phyloP scores from a whole-genome alignment of 1,284 basidiomycete species.

The Wolfiporia cocos region DNA sequence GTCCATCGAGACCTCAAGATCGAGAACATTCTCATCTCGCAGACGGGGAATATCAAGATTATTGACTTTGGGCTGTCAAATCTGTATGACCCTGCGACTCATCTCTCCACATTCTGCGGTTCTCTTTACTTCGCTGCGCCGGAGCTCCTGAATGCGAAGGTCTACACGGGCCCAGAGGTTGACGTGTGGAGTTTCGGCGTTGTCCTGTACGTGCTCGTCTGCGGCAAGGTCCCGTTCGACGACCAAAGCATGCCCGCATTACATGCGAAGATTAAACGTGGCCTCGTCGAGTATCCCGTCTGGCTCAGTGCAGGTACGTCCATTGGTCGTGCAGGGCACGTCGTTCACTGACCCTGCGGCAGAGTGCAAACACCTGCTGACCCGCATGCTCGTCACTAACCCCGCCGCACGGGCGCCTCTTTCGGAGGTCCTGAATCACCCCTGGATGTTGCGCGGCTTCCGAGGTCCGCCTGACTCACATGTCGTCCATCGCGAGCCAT shows the following conservation, averaged over 20 bases:
- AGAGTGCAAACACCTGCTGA: slow-evolving; percentile 95
- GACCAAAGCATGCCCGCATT: slow-evolving; percentile 99
- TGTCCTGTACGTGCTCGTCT: slow-evolving; percentile 95
- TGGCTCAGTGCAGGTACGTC: slow-evolving; percentile 87
- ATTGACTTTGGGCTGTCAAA: slow-evolving; percentile 99
- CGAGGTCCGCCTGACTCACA: slow-evolving; percentile 77
- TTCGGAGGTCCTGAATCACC: slow-evolving; percentile 83
- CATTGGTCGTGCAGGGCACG: background rate
- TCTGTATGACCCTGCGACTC: slow-evolving; percentile 81
- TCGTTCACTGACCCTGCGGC: slow-evolving; percentile 12
- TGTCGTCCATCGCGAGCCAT: slow-evolving; percentile 83
- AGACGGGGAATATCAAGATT: slow-evolving; percentile 98
- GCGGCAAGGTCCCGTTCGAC: slow-evolving; percentile 98
- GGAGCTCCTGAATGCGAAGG: slow-evolving; percentile 92
- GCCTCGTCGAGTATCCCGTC: slow-evolving; percentile 93
- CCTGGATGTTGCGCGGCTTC: slow-evolving; percentile 95
- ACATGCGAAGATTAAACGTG: slow-evolving; percentile 98
- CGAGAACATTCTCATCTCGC: slow-evolving; percentile 98
- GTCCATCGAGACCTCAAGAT: slow-evolving; percentile 99
- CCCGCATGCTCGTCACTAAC: slow-evolving; percentile 94
- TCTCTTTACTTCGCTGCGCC: slow-evolving; percentile 98
- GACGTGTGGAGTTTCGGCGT: slow-evolving; percentile 99
- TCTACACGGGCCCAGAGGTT: slow-evolving; percentile 96
- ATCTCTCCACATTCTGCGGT: slow-evolving; percentile 94
- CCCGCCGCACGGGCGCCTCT: slow-evolving; percentile 83